Evolutionary conservation across 805 yeast species (phyloP).

Genomic region (Hanseniaspora valbyensis): DNA sequence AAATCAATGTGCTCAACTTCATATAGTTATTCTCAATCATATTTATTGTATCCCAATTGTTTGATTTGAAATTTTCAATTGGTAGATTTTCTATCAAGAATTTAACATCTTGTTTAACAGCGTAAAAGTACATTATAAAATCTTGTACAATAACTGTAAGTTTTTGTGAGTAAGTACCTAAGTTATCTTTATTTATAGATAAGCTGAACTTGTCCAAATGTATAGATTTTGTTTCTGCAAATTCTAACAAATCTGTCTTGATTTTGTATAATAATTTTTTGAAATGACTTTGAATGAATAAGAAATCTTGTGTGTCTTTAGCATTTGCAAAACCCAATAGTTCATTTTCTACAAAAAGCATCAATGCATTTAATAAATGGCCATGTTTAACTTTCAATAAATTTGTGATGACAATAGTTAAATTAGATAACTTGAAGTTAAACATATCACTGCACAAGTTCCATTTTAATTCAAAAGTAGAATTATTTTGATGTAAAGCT

Average conservation of each 20-base stretch:
- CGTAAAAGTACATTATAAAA: conserved; percentile 36
- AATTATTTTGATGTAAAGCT: background rate
- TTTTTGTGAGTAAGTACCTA: conserved; percentile 24
- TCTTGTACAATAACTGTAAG: conserved; percentile 38
- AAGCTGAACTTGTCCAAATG: conserved; percentile 34
- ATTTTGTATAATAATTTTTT: conserved; percentile 13
- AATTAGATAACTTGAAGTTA: conserved; percentile 27
- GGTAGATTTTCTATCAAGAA: conserved; percentile 23
- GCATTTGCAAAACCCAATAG: conserved; percentile 13
- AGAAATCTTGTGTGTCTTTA: background rate
- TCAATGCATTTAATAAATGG: conserved; percentile 26
- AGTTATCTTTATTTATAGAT: conserved; percentile 34
- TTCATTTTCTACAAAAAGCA: conserved; percentile 15
- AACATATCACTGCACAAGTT: conserved; percentile 22
- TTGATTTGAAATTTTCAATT: background rate
- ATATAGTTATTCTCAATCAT: background rate
- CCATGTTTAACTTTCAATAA: conserved; percentile 23
- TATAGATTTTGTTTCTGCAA: conserved; percentile 30
- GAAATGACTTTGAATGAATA: conserved; percentile 16
- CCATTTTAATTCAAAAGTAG: conserved; percentile 12
- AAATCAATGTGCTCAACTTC: background rate
- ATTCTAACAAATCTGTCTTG: conserved; percentile 24
- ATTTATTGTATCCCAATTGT: conserved; percentile 13
- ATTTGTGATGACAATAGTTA: conserved; percentile 26
- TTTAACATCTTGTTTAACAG: conserved; percentile 9